These are phyloP conservation scores for Chaetomium sp. DNA, from an alignment of 2,329 filamentous ascomycete species.

Conservation along the genomic window DNA sequence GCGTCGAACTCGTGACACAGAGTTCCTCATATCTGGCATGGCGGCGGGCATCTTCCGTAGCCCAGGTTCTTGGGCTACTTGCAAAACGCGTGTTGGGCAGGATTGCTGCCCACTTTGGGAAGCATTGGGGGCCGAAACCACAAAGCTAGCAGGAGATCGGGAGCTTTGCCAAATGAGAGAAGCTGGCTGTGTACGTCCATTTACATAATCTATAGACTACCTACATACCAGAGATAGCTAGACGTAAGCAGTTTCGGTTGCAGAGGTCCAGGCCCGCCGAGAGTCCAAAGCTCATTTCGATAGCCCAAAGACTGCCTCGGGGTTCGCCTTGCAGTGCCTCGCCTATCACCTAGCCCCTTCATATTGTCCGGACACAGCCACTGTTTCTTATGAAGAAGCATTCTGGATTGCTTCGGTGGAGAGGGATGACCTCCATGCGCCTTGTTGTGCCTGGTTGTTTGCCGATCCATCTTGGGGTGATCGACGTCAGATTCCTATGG, in stretches of 20 bases:
- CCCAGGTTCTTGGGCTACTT: not conserved
- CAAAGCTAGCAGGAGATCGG: not conserved
- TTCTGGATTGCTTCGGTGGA: slow-evolving; percentile 11
- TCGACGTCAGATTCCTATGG: not conserved
- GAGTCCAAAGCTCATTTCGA: not conserved
- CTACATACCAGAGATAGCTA: no score
- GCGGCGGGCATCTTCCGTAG: not conserved
- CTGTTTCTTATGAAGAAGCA: slow-evolving; percentile 4
- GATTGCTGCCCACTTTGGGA: not conserved
- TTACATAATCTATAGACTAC: not conserved
- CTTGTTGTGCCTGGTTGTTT: not conserved
- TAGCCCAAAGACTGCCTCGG: not conserved
- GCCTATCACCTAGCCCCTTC: not conserved
- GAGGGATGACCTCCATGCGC: not conserved
- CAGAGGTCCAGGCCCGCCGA: not conserved
- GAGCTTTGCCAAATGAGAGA: not conserved
- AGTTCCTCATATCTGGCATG: not conserved
- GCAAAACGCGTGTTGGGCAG: not conserved
- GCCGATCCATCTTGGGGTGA: not conserved
- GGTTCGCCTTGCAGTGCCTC: not conserved
- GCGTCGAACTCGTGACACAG: no score
- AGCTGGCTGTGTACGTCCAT: not conserved
- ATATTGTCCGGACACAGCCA: slow-evolving; percentile 5
- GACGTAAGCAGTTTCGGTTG: not conserved
- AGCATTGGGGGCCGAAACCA: not conserved